These are phyloP conservation scores for Penicillium sp. DNA, from an alignment of 2,329 filamentous ascomycete species.

Conservation along the genomic window DNA sequence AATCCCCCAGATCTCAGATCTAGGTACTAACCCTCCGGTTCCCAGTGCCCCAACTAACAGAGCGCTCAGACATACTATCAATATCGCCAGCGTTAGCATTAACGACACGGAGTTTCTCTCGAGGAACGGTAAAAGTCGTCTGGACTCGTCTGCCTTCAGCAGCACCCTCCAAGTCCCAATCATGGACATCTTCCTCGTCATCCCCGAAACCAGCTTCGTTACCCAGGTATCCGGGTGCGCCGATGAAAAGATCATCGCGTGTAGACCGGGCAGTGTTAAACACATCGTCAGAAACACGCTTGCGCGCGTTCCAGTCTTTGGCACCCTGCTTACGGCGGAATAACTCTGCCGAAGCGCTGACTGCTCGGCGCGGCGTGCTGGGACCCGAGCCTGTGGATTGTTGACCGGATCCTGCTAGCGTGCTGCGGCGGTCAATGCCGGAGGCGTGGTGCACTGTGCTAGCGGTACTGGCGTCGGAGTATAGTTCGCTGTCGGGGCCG, in stretches of 20 bases:
- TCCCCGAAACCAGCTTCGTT: slow-evolving; percentile 28
- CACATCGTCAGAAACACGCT: slow-evolving; percentile 23
- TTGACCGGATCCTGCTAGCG: slow-evolving; percentile 19
- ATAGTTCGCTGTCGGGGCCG: slow-evolving; percentile 22
- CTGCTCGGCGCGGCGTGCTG: slow-evolving; percentile 45
- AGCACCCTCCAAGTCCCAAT: slow-evolving; percentile 76
- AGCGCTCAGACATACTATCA: slow-evolving; percentile 33
- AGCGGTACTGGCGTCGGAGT: slow-evolving; percentile 6
- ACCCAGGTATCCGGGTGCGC: slow-evolving; percentile 26
- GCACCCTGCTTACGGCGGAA: slow-evolving; percentile 54
- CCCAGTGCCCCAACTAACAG: slow-evolving; percentile 21
- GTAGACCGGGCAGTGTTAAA: slow-evolving; percentile 19
- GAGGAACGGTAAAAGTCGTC: slow-evolving; percentile 91
- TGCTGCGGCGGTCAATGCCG: slow-evolving; percentile 31
- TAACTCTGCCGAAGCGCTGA: slow-evolving; percentile 49
- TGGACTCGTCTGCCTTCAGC: slow-evolving; percentile 71
- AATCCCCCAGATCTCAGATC: background rate
- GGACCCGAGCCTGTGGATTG: slow-evolving; percentile 6
- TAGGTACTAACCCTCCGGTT: slow-evolving; percentile 8
- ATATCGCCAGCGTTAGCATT: slow-evolving; percentile 61
- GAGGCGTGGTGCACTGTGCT: slow-evolving; percentile 25
- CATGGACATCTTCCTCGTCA: slow-evolving; percentile 32
- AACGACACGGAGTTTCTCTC: slow-evolving; percentile 81
- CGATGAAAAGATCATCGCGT: slow-evolving; percentile 30
- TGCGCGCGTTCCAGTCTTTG: slow-evolving; percentile 52